These are phyloP conservation scores for Ascochyta fabae DNA, from an alignment of 2,329 filamentous ascomycete genomes.

Conservation along the genomic window DNA sequence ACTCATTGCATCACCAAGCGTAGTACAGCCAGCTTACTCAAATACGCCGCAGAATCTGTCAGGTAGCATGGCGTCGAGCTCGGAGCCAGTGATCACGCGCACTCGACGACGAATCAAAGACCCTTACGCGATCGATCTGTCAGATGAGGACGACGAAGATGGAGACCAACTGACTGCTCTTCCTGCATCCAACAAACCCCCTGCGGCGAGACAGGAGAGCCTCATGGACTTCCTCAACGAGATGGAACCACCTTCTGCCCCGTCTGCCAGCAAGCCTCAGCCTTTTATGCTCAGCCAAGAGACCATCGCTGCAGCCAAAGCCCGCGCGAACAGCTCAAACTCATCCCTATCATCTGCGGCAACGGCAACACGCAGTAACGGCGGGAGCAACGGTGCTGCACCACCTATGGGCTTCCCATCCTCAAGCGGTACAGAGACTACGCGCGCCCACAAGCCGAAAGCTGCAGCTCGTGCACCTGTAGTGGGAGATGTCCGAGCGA, in stretches of 20 bases:
- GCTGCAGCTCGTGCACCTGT: conserved; percentile 38
- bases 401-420: conserved; percentile 23
- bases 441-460: conserved; percentile 35
- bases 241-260: conserved; percentile 66
- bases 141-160: conserved; percentile 46
- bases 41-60: conserved; percentile 44
- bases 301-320: conserved; percentile 42
- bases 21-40: conserved; percentile 47
- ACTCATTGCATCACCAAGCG: conserved; percentile 56
- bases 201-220: conserved; percentile 57
- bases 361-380: conserved; percentile 22
- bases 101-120: conserved; percentile 82
- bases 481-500: conserved; percentile 23
- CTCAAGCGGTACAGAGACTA: conserved; percentile 26
- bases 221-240: conserved; percentile 76
- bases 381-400: conserved; percentile 14
- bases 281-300: conserved; percentile 44
- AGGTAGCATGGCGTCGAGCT: conserved; percentile 39
- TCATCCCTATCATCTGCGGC: conserved; percentile 24
- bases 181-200: conserved; percentile 44
- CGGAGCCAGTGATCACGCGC: conserved; percentile 66
- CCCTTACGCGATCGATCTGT: conserved; percentile 86
- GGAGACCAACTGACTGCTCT: conserved; percentile 61
- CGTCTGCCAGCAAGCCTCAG: conserved; percentile 46
- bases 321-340: conserved; percentile 31